These are phyloP conservation scores for Bipolaris cookei DNA, from an alignment of 2,329 filamentous ascomycete species.

Conservation along the genomic window DNA sequence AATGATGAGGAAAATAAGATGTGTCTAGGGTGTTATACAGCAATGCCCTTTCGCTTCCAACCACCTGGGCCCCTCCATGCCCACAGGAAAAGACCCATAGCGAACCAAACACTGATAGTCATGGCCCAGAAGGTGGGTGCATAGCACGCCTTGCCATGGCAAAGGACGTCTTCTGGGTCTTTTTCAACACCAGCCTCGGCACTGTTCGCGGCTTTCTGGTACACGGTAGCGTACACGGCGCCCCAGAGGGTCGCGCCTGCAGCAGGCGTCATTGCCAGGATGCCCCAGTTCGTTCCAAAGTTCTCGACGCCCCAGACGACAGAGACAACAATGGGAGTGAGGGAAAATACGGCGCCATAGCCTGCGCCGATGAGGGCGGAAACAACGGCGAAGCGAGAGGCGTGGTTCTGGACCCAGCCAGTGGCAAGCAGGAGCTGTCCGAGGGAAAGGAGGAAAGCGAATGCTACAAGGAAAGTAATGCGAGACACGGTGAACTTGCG, in stretches of 20 bases:
- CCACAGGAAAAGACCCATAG: constrained; percentile 72
- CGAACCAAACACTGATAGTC: constrained; percentile 78
- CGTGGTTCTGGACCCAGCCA: constrained; percentile 74
- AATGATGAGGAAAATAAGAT: background rate
- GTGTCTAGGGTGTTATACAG: constrained; percentile 55
- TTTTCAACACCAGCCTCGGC: constrained; percentile 39
- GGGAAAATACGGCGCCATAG: constrained; percentile 88
- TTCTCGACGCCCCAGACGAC: constrained; percentile 99
- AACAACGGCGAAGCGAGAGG: constrained; percentile 82
- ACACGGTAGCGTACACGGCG: constrained; percentile 81
- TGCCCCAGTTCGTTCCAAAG: constrained; percentile 97
- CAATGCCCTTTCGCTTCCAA: constrained; percentile 78
- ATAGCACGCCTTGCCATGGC: constrained; percentile 84
- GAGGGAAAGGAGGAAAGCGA: constrained; percentile 80
- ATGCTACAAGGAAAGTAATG: constrained; percentile 77
- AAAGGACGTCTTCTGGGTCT: constrained; percentile 63
- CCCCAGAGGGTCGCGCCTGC: constrained; percentile 89
- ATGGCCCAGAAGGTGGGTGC: constrained; percentile 84
- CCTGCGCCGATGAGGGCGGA: constrained; percentile 85
- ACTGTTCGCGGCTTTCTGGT: constrained; percentile 68
- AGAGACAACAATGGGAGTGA: constrained; percentile 91
- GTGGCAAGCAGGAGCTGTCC: constrained; percentile 81
- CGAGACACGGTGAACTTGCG: constrained; percentile 71
- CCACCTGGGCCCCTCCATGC: constrained; percentile 81
- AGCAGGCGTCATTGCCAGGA: constrained; percentile 90